Evolutionary conservation across 164 flowering plant species (phyloP).

Genomic region (Saururus chinensis): DNA sequence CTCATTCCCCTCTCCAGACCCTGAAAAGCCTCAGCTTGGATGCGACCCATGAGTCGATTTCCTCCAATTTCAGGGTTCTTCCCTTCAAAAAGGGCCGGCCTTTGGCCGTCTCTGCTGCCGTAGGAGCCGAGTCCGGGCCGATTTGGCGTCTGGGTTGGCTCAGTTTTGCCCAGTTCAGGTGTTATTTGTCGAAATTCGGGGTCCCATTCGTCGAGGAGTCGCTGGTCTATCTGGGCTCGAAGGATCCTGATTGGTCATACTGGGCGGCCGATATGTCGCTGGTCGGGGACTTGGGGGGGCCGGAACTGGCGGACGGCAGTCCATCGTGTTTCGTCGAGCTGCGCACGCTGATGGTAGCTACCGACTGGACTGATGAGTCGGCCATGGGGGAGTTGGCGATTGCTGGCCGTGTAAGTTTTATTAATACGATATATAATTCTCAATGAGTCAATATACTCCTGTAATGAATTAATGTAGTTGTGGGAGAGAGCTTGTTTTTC

Average conservation of each 20-base stretch:
- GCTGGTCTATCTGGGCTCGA: slow-evolving; percentile 59
- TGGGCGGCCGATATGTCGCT: slow-evolving; percentile 76
- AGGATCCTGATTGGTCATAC: slow-evolving; percentile 35
- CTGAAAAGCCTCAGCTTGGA: slow-evolving; percentile 35
- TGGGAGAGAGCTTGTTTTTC: too few species aligned
- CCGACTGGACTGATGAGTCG: slow-evolving; percentile 67
- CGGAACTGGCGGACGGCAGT: slow-evolving; percentile 28
- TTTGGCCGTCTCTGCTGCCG: slow-evolving; percentile 28
- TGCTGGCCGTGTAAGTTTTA: slow-evolving; percentile 78
- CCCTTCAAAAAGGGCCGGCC: slow-evolving; percentile 63
- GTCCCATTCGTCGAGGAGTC: slow-evolving; percentile 32
- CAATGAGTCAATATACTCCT: too few species aligned
- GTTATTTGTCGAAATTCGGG: slow-evolving; percentile 28
- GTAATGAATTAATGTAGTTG: too few species aligned
- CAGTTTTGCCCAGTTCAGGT: slow-evolving; percentile 40
- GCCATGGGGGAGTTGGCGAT: slow-evolving; percentile 79
- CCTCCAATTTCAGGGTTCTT: slow-evolving; percentile 31
- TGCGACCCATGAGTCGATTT: slow-evolving; percentile 7
- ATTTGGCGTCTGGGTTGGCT: slow-evolving; percentile 83
- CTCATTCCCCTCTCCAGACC: slow-evolving; percentile 45
- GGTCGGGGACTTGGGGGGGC: slow-evolving; percentile 14
- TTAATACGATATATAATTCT: too few species aligned
- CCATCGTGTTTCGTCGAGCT: slow-evolving; percentile 61
- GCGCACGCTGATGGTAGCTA: slow-evolving; percentile 88
- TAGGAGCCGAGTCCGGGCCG: slow-evolving; percentile 12